Conservation (phyloP, 805 yeast genomes). For the Teunomyces pallodes region DNA sequence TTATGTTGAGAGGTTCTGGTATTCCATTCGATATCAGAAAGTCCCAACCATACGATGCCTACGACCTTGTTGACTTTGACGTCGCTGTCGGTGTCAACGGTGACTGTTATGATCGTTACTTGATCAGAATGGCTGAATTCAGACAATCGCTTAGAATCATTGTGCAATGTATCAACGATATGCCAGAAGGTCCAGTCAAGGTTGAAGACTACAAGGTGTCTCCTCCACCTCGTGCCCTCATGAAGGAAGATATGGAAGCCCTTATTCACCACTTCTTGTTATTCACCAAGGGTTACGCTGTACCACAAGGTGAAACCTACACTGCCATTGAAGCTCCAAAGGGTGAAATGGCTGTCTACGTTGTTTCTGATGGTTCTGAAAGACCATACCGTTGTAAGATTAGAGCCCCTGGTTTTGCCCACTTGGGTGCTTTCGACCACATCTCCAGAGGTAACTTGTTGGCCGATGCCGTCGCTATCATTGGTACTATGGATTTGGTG, state of each 20-base stretch:
- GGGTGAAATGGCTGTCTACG: conserved; percentile 92
- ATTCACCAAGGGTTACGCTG: conserved; percentile 85
- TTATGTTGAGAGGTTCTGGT: conserved; percentile 90
- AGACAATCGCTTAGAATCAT: conserved; percentile 87
- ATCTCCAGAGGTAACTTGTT: conserved; percentile 81
- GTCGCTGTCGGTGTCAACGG: conserved; percentile 84
- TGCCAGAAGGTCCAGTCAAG: conserved; percentile 90
- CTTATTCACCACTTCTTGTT: conserved; percentile 85
- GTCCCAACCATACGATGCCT: conserved; percentile 87
- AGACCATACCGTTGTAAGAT: conserved; percentile 91
- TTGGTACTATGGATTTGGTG: conserved; percentile 93
- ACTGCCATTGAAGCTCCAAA: conserved; percentile 92
- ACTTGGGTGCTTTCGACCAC: conserved; percentile 84
- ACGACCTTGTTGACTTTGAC: conserved; percentile 81
- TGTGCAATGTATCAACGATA: conserved; percentile 84
- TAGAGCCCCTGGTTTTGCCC: conserved; percentile 93
- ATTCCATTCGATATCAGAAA: conserved; percentile 83
- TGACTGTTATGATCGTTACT: conserved; percentile 88
- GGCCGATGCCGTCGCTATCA: conserved; percentile 91
- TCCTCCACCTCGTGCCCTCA: conserved; percentile 75
- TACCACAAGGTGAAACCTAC: conserved; percentile 88
- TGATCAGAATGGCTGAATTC: conserved; percentile 87
- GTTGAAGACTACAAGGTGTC: conserved; percentile 85
- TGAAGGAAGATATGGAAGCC: conserved; percentile 94
- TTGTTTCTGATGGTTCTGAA: conserved; percentile 85